Conservation (phyloP, 148 eudicot genomes). For the Fagopyrum tataricum region DNA sequence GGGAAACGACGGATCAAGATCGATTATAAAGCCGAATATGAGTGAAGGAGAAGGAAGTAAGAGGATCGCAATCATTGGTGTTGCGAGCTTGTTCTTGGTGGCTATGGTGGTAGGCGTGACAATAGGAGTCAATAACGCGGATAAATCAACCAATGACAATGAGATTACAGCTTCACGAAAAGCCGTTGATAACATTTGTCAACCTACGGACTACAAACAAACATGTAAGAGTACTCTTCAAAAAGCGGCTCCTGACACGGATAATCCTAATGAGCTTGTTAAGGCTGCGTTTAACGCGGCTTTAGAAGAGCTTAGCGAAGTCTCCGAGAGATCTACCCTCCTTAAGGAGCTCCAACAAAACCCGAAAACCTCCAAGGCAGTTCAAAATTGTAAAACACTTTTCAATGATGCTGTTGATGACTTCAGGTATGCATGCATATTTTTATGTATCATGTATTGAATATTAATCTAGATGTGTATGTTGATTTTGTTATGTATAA, state of each 20-base stretch:
- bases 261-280: conserved; percentile 52
- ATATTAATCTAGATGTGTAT: no score
- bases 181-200: conserved; percentile 49
- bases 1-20: background rate
- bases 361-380: conserved; percentile 37
- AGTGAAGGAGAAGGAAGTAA: conserved; percentile 13
- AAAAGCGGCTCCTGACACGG: conserved; percentile 18
- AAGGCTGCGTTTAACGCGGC: conserved; percentile 42
- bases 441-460: no score
- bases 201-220: conserved; percentile 49
- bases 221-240: conserved; percentile 41
- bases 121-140: conserved; percentile 19
- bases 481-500: background rate
- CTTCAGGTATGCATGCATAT: conserved; percentile 9
- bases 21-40: background rate
- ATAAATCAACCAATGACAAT: background rate
- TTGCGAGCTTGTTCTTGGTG: conserved; percentile 40
- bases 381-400: conserved; percentile 5
- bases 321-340: conserved; percentile 24
- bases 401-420: background rate
- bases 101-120: conserved; percentile 41
- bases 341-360: conserved; percentile 33
- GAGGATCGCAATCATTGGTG: conserved; percentile 22
- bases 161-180: conserved; percentile 28
- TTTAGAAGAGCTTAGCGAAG: conserved; percentile 23